Base-by-base conservation (phyloP, 345 rosid genomes). In the Barbarea vulgaris region DNA sequence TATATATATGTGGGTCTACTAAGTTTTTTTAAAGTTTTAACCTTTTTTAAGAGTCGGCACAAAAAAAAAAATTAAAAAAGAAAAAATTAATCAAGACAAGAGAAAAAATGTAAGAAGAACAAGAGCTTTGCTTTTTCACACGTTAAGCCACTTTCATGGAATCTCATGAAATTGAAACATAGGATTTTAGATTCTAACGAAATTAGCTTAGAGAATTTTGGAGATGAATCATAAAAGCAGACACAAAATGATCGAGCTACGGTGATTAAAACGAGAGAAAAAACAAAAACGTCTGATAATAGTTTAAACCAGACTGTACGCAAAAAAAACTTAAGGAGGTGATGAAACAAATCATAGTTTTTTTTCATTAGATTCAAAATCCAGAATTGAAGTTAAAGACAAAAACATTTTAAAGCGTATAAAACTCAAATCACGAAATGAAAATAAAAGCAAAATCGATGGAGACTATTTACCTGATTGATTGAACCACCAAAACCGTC, bases 381-480 rank as follows among this genome's bases (percentile, higher is more conserved):
- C 73, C 67, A 59, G 28, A 60, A 75, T 67, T 75, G 10, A 39
- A 75, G 79, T 59, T 76, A 54, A 63, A 77, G 71, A 64, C 0
- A 19, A 70, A 70, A 64, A 44, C 39, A 61, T 55, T 44, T 33
- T 4, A 9, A 4, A 69, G 5, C 48, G 19, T n/a, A 21, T 27
- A 11, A n/a, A 67, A 67, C 1, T 6, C 37, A 39, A 75, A 75
- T 50, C 61, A 33, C 12, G 39, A 9, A 47, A 68, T 12, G 7
- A 54, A 25, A 18, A 41, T n/a, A n/a, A n/a, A 61, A 1, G 22
- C 28, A 56, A 36, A 30, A 50, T 41, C 15, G 67, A 61, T 62
- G 21, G 67, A 6, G 80, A 77, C 66, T 41, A 55, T 61, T 82
- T 78, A 86, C 96, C 93, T 82, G 85, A 83, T 83, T 83, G 91